phyloP scores from a whole-genome alignment of 2,329 filamentous ascomycete genomes.

The Cercospora janseana region DNA sequence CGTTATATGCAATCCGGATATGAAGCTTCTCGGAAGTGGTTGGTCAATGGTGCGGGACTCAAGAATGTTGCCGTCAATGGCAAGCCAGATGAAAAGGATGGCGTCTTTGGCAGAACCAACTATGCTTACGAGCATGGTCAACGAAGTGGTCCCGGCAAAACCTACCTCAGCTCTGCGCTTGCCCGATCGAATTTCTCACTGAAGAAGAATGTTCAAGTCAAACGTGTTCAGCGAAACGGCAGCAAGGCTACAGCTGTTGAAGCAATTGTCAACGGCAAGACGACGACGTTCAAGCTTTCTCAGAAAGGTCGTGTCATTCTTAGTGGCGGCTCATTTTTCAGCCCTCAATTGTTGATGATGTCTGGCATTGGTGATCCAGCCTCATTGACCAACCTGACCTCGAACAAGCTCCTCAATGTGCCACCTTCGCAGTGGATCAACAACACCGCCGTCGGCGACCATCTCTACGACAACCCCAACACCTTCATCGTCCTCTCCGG shows the following conservation, averaged over 20 bases:
- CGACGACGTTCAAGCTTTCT: slow-evolving; percentile 64
- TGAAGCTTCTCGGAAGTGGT: slow-evolving; percentile 51
- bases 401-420: slow-evolving; percentile 39
- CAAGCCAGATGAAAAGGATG: slow-evolving; percentile 50
- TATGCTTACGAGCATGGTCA: slow-evolving; percentile 46
- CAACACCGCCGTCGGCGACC: slow-evolving; percentile 50
- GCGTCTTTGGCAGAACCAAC: slow-evolving; percentile 48
- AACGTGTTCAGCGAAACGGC: slow-evolving; percentile 53
- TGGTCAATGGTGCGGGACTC: slow-evolving; percentile 52
- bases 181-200: slow-evolving; percentile 54
- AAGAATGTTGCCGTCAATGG: slow-evolving; percentile 51
- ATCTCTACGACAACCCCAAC: slow-evolving; percentile 53
- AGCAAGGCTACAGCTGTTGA: slow-evolving; percentile 55
- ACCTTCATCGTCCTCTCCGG: slow-evolving; percentile 52
- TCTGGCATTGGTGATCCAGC: slow-evolving; percentile 59
- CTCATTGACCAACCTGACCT: slow-evolving; percentile 49
- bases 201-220: slow-evolving; percentile 54
- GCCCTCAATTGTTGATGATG: slow-evolving; percentile 63
- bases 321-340: slow-evolving; percentile 58
- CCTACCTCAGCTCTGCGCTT: slow-evolving; percentile 51
- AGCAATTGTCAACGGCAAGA: slow-evolving; percentile 58
- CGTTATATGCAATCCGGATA: slow-evolving; percentile 49
- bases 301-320: slow-evolving; percentile 54
- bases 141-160: slow-evolving; percentile 46
- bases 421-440: slow-evolving; percentile 49